These are phyloP conservation scores for Blastocystis sp. DNA, from an alignment of 352 stramenopile species.

Conservation along the genomic window DNA sequence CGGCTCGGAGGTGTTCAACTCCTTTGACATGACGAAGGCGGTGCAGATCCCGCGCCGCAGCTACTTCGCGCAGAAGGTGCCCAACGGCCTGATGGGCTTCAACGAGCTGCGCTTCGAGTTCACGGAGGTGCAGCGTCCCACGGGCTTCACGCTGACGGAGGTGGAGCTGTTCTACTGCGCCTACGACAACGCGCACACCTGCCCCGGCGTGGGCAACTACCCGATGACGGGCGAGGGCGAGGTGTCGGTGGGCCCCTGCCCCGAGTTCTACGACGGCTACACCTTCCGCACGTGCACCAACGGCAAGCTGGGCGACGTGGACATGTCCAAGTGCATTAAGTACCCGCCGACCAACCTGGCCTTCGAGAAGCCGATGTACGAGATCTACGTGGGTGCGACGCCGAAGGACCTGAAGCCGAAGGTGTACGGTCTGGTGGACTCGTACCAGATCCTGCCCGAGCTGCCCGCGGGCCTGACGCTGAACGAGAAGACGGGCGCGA, in stretches of 20 bases:
- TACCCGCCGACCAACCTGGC: constrained; percentile 42
- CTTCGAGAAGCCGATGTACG: constrained; percentile 27
- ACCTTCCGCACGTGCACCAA: constrained; percentile 39
- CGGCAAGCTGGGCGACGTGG: constrained; percentile 9
- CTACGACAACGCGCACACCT: background rate
- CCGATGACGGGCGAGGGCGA: constrained; percentile 45
- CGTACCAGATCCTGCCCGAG: constrained; percentile 26
- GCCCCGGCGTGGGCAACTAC: constrained; percentile 47
- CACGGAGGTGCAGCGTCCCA: background rate
- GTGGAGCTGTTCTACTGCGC: constrained; percentile 23
- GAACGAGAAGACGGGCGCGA: constrained; percentile 40
- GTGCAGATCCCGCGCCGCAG: background rate
- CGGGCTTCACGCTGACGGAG: constrained; percentile 51
- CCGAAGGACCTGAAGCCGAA: constrained; percentile 2
- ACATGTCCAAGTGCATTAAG: constrained; percentile 29
- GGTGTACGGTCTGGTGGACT: constrained; percentile 57
- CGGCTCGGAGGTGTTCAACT: constrained; percentile 1
- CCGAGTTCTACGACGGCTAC: constrained; percentile 64
- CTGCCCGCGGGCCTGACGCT: constrained; percentile 50
- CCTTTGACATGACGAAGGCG: background rate
- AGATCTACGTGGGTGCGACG: constrained; percentile 41
- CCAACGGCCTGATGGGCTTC: constrained; percentile 58
- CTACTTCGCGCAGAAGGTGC: background rate
- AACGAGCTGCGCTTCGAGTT: constrained; percentile 36
- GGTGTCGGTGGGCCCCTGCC: constrained; percentile 43